Evolutionary conservation across 495 filamentous ascomycete species (phyloP), one percentile per base, ranked within the genome.

Genomic region (Neurospora sp.): DNA sequence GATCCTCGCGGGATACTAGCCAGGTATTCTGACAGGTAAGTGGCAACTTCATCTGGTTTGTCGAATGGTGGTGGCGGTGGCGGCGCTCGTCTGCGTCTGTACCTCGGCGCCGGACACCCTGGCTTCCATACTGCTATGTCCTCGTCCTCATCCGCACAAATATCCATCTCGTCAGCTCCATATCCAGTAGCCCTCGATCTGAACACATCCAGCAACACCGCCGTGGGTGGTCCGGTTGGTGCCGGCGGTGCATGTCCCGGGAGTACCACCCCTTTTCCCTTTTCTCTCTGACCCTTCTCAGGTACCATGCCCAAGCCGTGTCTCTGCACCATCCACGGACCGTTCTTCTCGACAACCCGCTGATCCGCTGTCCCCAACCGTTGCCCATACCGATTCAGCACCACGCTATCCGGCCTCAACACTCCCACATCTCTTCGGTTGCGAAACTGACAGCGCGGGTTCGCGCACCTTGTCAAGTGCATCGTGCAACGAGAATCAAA

Each of bases 351-450:
- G 5, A 73, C 71, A 2, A 72, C 39, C 47, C 70, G 39, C 78
- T 80, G 79, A 59, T 80, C 78, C 39, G 75, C 78, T 6, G 71
- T 78, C 6, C 79, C 79, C n/a, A 79, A 47, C 39, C 78, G 35
- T 78, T 78, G 71, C 16, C 79, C 77, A 69, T 75, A 79, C 47
- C 69, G 39, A 71, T 81, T 81, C 73, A 79, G 35, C 8, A 81
- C 79, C 22, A 77, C 65, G 0, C 70, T 78, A 12, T 71, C 45
- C 16, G 40, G 53, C 7, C n/a, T 40, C 22, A 79, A 18, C 39
- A 75, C 68, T 22, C 73, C 73, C 0, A 31, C 38, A 47, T 39
- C 53, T 65, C 41, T 8, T 14, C 71, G 16, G 22, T 45, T 39
- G 12, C 18, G 39, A 22, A 73, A 69, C 40, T 38, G 53, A 70